Evolutionary conservation across 129 eudicot genomes (phyloP).

Genomic region (Pulicaria dysenterica): DNA sequence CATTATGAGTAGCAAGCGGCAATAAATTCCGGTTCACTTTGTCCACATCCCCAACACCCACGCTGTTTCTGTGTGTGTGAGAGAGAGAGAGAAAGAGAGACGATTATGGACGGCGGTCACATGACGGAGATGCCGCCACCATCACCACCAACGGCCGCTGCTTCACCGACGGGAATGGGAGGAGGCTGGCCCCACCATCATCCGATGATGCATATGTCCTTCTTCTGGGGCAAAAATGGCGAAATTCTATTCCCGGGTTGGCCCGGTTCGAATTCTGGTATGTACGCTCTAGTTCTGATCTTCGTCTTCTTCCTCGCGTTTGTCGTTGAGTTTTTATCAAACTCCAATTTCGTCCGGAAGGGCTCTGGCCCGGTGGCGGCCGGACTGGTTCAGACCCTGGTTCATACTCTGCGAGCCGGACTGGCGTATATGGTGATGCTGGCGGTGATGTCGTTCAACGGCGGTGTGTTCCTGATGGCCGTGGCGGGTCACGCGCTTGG

Average conservation of each 20-base stretch:
- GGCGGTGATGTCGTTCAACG: slow-evolving; percentile 81
- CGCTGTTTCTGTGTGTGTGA: background rate
- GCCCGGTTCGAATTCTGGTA: slow-evolving; percentile 65
- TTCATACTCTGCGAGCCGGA: slow-evolving; percentile 57
- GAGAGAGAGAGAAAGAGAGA: background rate
- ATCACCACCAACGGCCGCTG: slow-evolving; percentile 17
- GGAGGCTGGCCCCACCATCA: slow-evolving; percentile 35
- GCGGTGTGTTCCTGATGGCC: slow-evolving; percentile 63
- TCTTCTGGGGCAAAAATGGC: slow-evolving; percentile 78
- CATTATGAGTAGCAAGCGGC: background rate
- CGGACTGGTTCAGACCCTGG: slow-evolving; percentile 51
- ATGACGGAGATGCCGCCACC: slow-evolving; percentile 36
- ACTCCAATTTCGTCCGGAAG: slow-evolving; percentile 32
- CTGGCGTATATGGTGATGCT: slow-evolving; percentile 79
- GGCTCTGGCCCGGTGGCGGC: slow-evolving; percentile 25
- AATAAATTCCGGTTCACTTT: background rate
- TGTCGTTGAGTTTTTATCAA: slow-evolving; percentile 63
- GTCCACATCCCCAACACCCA: slow-evolving; percentile 13
- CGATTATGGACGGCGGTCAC: slow-evolving; percentile 32
- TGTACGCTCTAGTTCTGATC: slow-evolving; percentile 59
- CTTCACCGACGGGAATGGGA: slow-evolving; percentile 25
- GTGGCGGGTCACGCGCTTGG: slow-evolving; percentile 75
- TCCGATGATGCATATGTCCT: slow-evolving; percentile 89
- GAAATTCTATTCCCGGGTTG: slow-evolving; percentile 68
- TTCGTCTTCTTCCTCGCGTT: slow-evolving; percentile 57